Percentiles rank a stretch among this genome's conserved stretches.
Evolutionary conservation across 495 filamentous ascomycete genomes (phyloP).

Genomic region (Thozetella sp.): DNA sequence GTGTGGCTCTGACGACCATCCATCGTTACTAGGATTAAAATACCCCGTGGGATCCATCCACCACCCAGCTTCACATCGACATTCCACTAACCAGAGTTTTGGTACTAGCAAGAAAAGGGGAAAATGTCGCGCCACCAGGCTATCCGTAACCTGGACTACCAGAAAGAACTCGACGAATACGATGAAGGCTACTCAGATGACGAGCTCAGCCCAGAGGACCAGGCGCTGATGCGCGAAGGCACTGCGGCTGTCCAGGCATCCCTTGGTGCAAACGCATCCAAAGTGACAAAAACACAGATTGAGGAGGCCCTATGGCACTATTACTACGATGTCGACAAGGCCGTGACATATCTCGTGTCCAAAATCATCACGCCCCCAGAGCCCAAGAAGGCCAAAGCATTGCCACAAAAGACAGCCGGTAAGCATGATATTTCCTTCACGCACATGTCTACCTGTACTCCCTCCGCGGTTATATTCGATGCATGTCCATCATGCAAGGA

Average conservation of each 20-base stretch:
- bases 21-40: too few species aligned
- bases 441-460: conserved; percentile 2
- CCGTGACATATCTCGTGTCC: conserved; percentile 76
- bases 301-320: conserved; percentile 94
- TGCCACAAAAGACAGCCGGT: conserved; percentile 48
- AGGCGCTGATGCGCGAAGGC: conserved; percentile 54
- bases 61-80: too few species aligned
- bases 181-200: conserved; percentile 52
- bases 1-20: too few species aligned
- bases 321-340: conserved; percentile 89
- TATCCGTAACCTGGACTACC: conserved; percentile 60
- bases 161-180: conserved; percentile 63
- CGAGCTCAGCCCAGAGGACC: conserved; percentile 63
- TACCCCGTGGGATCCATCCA: too few species aligned
- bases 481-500: not conserved
- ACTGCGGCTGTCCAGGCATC: conserved; percentile 54
- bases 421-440: conserved; percentile 36
- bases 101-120: too few species aligned
- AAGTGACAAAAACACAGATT: conserved; percentile 70
- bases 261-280: conserved; percentile 50
- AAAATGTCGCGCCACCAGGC: conserved; percentile 66
- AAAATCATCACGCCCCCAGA: conserved; percentile 43
- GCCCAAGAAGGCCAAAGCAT: conserved; percentile 21
- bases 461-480: conserved; percentile 5
- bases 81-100: too few species aligned